Conservation (phyloP, 169 alveolate species). For the Plasmodium cynomolgi region DNA sequence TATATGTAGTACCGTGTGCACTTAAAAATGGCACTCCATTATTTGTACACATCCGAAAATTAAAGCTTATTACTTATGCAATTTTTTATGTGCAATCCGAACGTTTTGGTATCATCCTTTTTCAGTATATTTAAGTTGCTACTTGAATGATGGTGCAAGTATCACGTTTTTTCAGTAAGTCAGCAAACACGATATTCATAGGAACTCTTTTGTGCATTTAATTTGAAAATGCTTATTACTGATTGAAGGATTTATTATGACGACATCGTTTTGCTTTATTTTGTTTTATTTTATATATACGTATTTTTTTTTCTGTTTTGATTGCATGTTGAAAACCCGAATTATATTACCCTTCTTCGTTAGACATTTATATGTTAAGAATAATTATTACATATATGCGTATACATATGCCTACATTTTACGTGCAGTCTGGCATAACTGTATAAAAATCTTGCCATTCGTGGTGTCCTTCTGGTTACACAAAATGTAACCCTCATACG, state of each 20-base stretch:
- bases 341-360: background rate
- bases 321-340: background rate
- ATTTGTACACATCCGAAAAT: background rate
- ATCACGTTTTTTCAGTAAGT: background rate
- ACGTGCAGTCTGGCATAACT: background rate
- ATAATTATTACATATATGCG: background rate
- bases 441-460: background rate
- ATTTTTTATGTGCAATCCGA: background rate
- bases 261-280: background rate
- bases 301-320: background rate
- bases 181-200: background rate
- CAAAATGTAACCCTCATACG: background rate
- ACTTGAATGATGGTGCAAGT: background rate
- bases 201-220: background rate
- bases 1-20: background rate
- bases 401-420: background rate
- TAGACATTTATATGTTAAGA: background rate
- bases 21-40: background rate
- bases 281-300: background rate
- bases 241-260: background rate
- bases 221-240: background rate
- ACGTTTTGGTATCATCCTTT: background rate
- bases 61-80: background rate
- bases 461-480: background rate
- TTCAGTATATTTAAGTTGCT: background rate